These are phyloP conservation scores for Chalciporus piperatus DNA, from an alignment of 768 basidiomycete genomes.

Conservation along the genomic window DNA sequence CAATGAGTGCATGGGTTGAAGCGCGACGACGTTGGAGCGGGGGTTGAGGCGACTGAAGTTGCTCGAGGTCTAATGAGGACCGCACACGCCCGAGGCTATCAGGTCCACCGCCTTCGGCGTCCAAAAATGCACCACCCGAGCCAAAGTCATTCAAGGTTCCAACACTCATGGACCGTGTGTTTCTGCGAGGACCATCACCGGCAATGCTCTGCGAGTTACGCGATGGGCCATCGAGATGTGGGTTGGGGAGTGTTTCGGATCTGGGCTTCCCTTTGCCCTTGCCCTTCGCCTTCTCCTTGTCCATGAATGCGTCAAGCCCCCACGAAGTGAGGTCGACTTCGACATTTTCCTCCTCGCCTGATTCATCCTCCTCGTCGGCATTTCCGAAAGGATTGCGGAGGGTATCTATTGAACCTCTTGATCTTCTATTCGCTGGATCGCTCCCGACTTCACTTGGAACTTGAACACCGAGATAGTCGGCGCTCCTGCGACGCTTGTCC, in stretches of 20 bases:
- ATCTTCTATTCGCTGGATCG: conserved; percentile 45
- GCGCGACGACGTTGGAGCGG: conserved; percentile 48
- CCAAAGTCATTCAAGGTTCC: conserved; percentile 58
- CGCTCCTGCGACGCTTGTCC: conserved; percentile 49
- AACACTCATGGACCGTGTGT: conserved; percentile 63
- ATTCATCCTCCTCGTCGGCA: conserved; percentile 57
- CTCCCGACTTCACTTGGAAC: conserved; percentile 64
- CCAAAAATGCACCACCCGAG: conserved; percentile 45
- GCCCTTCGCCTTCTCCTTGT: conserved; percentile 55
- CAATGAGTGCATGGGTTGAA: conserved; percentile 48
- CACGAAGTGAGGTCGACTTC: conserved; percentile 83
- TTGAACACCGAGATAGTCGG: conserved; percentile 65
- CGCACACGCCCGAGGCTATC: conserved; percentile 45
- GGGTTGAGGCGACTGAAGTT: conserved; percentile 40
- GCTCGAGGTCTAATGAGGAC: conserved; percentile 56
- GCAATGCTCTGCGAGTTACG: conserved; percentile 44
- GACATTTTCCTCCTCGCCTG: conserved; percentile 45
- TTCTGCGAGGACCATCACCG: conserved; percentile 40
- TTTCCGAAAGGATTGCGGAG: conserved; percentile 73
- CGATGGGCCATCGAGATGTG: conserved; percentile 36
- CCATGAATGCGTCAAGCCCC: conserved; percentile 77
- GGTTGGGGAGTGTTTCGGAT: conserved; percentile 42
- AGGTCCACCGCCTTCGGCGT: conserved; percentile 28
- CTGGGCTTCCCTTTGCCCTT: conserved; percentile 40
- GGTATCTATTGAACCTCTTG: conserved; percentile 57